Evolutionary conservation across 2,329 filamentous ascomycete genomes (phyloP), one percentile per base, ranked within the genome.

Genomic region (Didymella exigua): DNA sequence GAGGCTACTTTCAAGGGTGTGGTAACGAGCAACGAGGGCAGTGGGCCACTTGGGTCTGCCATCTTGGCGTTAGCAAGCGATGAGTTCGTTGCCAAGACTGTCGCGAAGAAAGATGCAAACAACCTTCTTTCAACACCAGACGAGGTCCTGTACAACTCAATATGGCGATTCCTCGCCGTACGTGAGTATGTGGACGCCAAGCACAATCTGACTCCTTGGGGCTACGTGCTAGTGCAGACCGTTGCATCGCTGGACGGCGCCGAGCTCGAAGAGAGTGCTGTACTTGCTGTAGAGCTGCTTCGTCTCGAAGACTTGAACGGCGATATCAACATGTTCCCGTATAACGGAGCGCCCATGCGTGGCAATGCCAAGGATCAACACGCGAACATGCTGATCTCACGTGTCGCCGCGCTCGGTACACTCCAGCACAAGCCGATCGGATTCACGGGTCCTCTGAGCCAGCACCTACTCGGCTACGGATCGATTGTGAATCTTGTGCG

Each of bases 371-470:
- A 90, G 34, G 92, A 96, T 62, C 91, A 90, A 72, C 82, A 84
- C 27, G 89, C 88, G 67, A 86, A 92, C 38, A 83, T 95, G 50
- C 82, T 99, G 38, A 87, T 98, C 66, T 95, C 92, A 63, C 89
- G 95, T 33, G 89, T 93, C 58, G 90, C 93, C 13, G 92, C 90
- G 48, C 81, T 98, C 54, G 84, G 92, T 46, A 91, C 89, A 69
- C 81, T 98, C 58, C 86, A 87, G 27, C 95, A 99, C 73, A 85
- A 90, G 65, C 82, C 84, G 3, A 93, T 93, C 64, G 95, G 95
- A 26, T 99, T 97, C 76, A 97, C 93, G 2, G 95, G 95, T 0
- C 93, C 95, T 1, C 82, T 99, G 1, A 96, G 92, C 80, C 89
- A 95, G 75, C 92, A 93, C 63, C 82, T 97, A 47, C 82, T 99